Conservation (phyloP, 1,139 yeast species). For the Geotrichum fermentans region DNA sequence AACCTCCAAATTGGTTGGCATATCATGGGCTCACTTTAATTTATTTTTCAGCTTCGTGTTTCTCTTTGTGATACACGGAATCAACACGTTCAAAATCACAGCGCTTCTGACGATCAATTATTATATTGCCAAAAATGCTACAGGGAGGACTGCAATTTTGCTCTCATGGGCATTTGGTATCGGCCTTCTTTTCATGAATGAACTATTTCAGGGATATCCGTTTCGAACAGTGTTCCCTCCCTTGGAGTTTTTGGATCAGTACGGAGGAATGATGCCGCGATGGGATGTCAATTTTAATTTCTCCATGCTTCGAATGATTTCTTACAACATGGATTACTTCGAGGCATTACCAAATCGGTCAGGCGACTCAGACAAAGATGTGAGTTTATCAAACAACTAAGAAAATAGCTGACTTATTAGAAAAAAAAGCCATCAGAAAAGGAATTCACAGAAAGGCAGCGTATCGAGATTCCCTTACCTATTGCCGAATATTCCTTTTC, state of each 20-base stretch:
- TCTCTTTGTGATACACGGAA: conserved; percentile 75
- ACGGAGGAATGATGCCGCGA: conserved; percentile 66
- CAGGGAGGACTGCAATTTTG: conserved; percentile 27
- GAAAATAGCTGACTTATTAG: conserved; percentile 11
- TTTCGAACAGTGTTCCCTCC: conserved; percentile 41
- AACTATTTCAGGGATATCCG: conserved; percentile 52
- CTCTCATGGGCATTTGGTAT: conserved; percentile 75
- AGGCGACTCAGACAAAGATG: conserved; percentile 17
- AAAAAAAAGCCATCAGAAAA: conserved; percentile 19
- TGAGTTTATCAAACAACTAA: conserved; percentile 3
- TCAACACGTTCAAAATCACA: conserved; percentile 57
- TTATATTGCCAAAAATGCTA: conserved; percentile 45
- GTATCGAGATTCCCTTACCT: conserved; percentile 64
- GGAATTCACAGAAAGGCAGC: conserved; percentile 52
- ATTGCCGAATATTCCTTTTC: conserved; percentile 51
- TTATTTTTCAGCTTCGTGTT: conserved; percentile 65
- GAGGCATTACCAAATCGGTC: conserved; percentile 22
- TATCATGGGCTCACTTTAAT: conserved; percentile 48
- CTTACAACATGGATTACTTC: conserved; percentile 71
- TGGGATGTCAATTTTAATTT: conserved; percentile 98
- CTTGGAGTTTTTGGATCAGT: conserved; percentile 42
- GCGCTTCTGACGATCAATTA: conserved; percentile 55
- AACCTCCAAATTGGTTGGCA: conserved; percentile 38
- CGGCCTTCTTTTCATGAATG: conserved; percentile 70
- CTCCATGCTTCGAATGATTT: conserved; percentile 74